Percentiles rank a stretch among this genome's conserved stretches.
phyloP scores from a whole-genome alignment of 176 grass and related monocot species.

The Lolium rigidum region DNA sequence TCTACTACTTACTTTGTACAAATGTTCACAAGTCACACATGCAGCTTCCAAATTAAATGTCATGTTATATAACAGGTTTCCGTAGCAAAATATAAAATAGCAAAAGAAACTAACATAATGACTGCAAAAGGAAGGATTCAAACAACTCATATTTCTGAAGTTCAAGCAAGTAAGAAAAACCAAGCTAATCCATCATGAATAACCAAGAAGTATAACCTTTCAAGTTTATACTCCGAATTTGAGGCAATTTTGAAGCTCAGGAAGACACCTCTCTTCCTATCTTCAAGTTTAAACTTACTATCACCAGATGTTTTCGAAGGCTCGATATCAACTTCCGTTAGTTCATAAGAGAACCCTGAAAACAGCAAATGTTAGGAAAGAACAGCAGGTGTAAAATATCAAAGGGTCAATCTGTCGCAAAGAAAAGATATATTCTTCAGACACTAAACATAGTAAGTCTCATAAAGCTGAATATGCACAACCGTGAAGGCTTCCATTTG shows the following conservation, averaged over 20 bases:
- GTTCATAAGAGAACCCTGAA: slow-evolving; percentile 88
- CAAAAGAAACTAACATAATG: not conserved
- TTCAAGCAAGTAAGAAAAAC: slow-evolving; percentile 4
- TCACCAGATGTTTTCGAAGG: slow-evolving; percentile 57
- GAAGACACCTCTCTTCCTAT: slow-evolving; percentile 66
- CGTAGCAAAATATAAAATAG: not conserved
- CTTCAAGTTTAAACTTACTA: slow-evolving; percentile 65
- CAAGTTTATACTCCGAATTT: slow-evolving; percentile 79
- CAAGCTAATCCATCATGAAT: slow-evolving; percentile 26
- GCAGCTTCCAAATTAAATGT: not conserved
- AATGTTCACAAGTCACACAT: slow-evolving; percentile 14
- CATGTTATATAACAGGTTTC: slow-evolving; percentile 1
- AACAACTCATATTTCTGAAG: not conserved
- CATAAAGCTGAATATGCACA: slow-evolving; percentile 29
- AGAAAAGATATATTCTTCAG: not conserved
- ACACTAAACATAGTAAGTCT: slow-evolving; percentile 27
- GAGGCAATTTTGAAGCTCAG: slow-evolving; percentile 90
- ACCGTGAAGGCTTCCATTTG: not conserved
- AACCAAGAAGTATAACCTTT: slow-evolving; percentile 59
- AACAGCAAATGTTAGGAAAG: slow-evolving; percentile 34
- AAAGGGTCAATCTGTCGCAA: not conserved
- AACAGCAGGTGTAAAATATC: slow-evolving; percentile 19
- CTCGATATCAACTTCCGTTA: slow-evolving; percentile 90
- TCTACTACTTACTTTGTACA: not conserved
- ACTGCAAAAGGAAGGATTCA: slow-evolving; percentile 23